Conservation (phyloP, 2,329 filamentous ascomycete species). For the Phaeomoniella chlamydospora region DNA sequence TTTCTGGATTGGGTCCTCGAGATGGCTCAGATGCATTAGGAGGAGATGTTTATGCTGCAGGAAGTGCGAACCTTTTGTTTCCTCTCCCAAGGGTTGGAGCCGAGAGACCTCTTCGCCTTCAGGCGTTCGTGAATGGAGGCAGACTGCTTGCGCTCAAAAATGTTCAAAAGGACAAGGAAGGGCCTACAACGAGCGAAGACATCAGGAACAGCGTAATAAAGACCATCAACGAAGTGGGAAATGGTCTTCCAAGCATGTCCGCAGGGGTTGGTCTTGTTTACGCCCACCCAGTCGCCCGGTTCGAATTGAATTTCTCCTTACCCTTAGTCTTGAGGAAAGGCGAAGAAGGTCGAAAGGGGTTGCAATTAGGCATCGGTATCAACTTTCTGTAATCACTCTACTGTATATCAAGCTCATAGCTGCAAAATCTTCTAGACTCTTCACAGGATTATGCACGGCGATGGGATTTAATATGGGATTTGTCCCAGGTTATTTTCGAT, state of each 20-base stretch:
- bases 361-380: slow-evolving; percentile 92
- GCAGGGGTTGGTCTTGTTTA: slow-evolving; percentile 88
- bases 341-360: slow-evolving; percentile 77
- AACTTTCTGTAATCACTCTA: slow-evolving; percentile 59
- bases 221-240: slow-evolving; percentile 56
- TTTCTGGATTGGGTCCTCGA: slow-evolving; percentile 76
- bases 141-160: slow-evolving; percentile 63
- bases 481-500: too few relatives aligned
- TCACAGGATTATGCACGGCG: background rate
- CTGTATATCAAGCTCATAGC: background rate
- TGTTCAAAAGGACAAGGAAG: slow-evolving; percentile 27
- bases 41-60: slow-evolving; percentile 83
- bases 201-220: slow-evolving; percentile 28
- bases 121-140: slow-evolving; percentile 84
- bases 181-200: slow-evolving; percentile 32
- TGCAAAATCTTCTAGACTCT: background rate
- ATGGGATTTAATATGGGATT: too few relatives aligned
- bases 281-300: slow-evolving; percentile 80
- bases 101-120: slow-evolving; percentile 72
- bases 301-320: slow-evolving; percentile 90
- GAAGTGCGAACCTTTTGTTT: slow-evolving; percentile 70
- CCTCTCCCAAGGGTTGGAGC: slow-evolving; percentile 70
- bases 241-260: slow-evolving; percentile 68
- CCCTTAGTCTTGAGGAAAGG: slow-evolving; percentile 69
- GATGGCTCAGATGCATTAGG: slow-evolving; percentile 78